Base-by-base conservation (phyloP, 129 eudicot species). In the Lonicera japonica region DNA sequence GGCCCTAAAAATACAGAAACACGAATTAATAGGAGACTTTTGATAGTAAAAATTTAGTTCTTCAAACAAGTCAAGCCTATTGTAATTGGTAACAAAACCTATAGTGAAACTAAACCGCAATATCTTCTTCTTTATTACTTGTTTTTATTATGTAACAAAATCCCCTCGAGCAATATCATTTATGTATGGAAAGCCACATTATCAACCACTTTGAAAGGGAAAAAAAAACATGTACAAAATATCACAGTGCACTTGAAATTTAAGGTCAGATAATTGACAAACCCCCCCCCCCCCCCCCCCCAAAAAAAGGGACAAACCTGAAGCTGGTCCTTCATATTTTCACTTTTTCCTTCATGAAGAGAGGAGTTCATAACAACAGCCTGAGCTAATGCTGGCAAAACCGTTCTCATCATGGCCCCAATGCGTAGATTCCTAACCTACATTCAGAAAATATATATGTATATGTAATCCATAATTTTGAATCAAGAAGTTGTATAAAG, bases 331-430 rank as follows among this genome's bases (percentile, higher is more conserved):
- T 92, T 92, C 40, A 55, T 45, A 59, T 60, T 82, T 55, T 78
- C 87, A 56, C 48, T 66, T 56, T 57, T 63, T 61, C 61, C 74
- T 70, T 63, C 79, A 61, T 62, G 64, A 52, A 18, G 24, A 63
- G 62, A 66, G 48, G 82, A 48, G 70, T 77, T 78, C 81, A 88
- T 68, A 36, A 73, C 92, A 52, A 92, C 76, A 41, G 99, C 99
- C 48, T 92, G 99, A 72, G 99, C 95, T 84, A 92, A 74, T 52
- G 96, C 95, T 54, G 99, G 96, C 62, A 92, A 73, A 76, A 92
- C 77, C 38, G 96, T 88, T 84, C 87, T 85, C 92, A 88, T 88
- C 99, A 92, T 92, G 63, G 96, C 99, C 53, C 99, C 99, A 74
- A 92, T 88, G 25, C 99, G 82, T 75, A 92, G 70, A 79, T 92